Base-by-base conservation (phyloP, 495 filamentous ascomycete species). In the Talaromyces proteolyticus region DNA sequence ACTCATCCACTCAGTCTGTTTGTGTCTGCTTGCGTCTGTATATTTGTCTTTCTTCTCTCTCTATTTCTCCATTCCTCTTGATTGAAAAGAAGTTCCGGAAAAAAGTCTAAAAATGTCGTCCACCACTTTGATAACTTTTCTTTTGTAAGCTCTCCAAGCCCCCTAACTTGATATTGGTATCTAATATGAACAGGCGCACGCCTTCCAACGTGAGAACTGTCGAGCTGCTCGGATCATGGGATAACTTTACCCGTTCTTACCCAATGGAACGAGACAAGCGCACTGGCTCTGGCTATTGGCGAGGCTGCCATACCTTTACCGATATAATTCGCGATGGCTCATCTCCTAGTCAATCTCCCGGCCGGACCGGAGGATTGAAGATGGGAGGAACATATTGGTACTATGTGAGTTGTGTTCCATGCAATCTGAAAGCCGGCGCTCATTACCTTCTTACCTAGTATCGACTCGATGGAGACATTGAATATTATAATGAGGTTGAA, bases 371-470 rank as follows among this genome's bases (percentile, higher is more conserved):
- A 23, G 91, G 85, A 19, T 74, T 96, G 49, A 93, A 87, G 65
- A 93, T 93, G 87, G 91, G 90, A 22, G 82, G 82, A n/a, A 90
- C 82, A 7, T 95, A 95, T 67, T 95, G 91, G 79, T 96, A 94
- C 71, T 95, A 91, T 69, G 89, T 93, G 67, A 68, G 89, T 62
- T 12, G 14, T 4, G 11, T 23, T 43, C 16, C 14, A 4, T 23
- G 23, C 25, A 20, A n/a, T 25, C 14, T 21, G 2, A 23, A 17
- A 26, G 11, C 25, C 17, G 23, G 64, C 52, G 6, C 46, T 49
- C 42, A 52, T 26, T 56, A 8, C 29, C 14, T 34, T n/a, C n/a
- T n/a, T n/a, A n/a, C n/a, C n/a, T 34, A 94, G 88, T 96, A 94
- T 61, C 75, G 87, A 57, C 58, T 95, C 36, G 82, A 95, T 64